Base-by-base conservation (phyloP, 495 filamentous ascomycete species). In the Aspergillus indologenus region DNA sequence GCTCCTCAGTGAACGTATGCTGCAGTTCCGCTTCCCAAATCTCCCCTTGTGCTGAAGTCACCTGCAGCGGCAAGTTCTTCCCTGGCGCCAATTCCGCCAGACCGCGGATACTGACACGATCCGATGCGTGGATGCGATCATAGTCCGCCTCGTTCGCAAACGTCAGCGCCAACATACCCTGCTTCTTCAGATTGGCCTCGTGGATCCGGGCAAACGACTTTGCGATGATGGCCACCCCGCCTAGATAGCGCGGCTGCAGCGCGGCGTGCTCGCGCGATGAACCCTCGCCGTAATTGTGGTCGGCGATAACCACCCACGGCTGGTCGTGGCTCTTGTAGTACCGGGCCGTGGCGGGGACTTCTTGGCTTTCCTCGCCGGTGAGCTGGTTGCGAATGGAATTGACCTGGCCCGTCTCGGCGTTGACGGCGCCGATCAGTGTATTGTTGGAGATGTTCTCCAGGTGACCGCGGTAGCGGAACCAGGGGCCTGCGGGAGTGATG, bases 391-490 rank as follows among this genome's bases (percentile, higher is more conserved):
- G 87, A 71, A 95, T 79, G 78, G 90, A 92, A 83, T 96, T 96
- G 53, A 90, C 91, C 77, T 94, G 87, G 48, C 85, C 89, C 70
- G 92, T 95, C 54, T 85, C 90, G 56, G 83, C 79, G 74, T 95
- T 96, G 78, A 90, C 90, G 54, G 91, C 91, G 73, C 91, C 91
- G 67, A 95, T 95, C 69, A 96, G 78, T 88, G 93, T 93, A 82
- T 96, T 95, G 83, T 95, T 95, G 64, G 91, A 95, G 78, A 96
- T 94, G 82, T 96, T 96, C 80, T 96, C 91, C 65, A 96, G 82
- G 71, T 96, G 91, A 49, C 91, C 91, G 78, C 91, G 89, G 83
- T 95, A 96, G 80, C 95, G 95, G 70, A 95, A 82, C 91, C 91
- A 96, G 23, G 91, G 90, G 56, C 91, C 91, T 63, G 91, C 91